A percentile compares a stretch with the other conserved stretches of the same genome.
Conservation (phyloP, 352 stramenopile species). For the Lagenidium sp. region DNA sequence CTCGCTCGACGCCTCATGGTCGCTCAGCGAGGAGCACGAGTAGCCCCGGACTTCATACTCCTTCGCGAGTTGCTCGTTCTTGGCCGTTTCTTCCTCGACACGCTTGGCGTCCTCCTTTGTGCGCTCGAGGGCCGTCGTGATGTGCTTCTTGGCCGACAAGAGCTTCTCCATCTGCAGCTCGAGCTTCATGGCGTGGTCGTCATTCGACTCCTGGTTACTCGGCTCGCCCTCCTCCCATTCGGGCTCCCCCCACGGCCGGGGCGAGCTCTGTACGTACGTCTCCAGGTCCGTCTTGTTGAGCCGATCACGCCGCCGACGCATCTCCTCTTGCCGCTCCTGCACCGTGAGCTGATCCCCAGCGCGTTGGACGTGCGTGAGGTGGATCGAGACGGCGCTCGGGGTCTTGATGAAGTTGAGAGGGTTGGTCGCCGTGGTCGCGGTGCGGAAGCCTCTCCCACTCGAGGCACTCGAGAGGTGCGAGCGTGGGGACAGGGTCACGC, state of each 20-base stretch:
- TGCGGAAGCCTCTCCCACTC: no score
- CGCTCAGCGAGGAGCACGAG: not conserved
- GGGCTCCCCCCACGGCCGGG: not conserved
- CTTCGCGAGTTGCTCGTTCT: constrained; percentile 8
- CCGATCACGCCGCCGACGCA: constrained; percentile 11
- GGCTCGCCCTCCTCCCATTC: not conserved
- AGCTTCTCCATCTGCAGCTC: constrained; percentile 16
- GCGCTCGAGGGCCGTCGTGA: constrained; percentile 7
- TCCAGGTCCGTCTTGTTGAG: constrained; percentile 13
- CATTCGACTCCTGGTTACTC: constrained; percentile 9
- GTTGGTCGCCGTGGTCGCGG: not conserved
- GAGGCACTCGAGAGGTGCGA: no score
- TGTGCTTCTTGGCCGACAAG: constrained; percentile 12
- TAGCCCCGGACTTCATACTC: constrained; percentile 12
- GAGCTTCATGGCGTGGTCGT: constrained; percentile 11
- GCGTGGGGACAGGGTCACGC: not conserved
- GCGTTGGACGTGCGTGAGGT: constrained; percentile 8
- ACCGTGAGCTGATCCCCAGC: constrained; percentile 8
- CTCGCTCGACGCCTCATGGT: not conserved
- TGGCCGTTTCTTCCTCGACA: constrained; percentile 4
- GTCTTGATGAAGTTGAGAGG: constrained; percentile 13
- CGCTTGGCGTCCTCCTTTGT: constrained; percentile 4
- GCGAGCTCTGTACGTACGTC: constrained; percentile 2
- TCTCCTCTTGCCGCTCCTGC: constrained; percentile 7
- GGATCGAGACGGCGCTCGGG: constrained; percentile 13